Conservation (phyloP, 2,329 filamentous ascomycete species). For the Colletotrichum lini region DNA sequence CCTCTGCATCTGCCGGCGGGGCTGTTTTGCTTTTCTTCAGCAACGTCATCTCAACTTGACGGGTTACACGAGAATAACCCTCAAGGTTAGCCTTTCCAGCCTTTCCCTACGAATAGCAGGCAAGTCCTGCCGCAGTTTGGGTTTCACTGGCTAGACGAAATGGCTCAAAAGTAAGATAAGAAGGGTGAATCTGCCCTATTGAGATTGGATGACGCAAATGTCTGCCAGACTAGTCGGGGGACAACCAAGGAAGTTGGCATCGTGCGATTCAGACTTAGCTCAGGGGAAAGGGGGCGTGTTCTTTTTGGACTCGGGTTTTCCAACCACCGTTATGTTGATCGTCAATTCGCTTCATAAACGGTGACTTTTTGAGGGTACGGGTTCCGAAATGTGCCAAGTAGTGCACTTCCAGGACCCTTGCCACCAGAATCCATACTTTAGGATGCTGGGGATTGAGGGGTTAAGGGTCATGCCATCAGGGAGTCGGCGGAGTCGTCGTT, state of each 20-base stretch:
- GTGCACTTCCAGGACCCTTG: slow-evolving; percentile 3
- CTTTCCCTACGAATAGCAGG: slow-evolving; percentile 3
- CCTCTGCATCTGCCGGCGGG: slow-evolving; percentile 1
- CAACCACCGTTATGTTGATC: slow-evolving; percentile 3
- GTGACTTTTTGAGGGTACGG: slow-evolving; percentile 22
- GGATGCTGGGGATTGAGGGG: not conserved
- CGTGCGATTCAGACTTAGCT: slow-evolving; percentile 4
- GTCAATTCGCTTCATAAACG: slow-evolving; percentile 16
- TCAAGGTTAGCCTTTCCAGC: not conserved
- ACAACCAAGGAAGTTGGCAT: slow-evolving; percentile 2
- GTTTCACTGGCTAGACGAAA: not conserved
- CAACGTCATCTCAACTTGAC: slow-evolving; percentile 10
- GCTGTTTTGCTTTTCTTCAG: not conserved
- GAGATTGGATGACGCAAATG: slow-evolving; percentile 8
- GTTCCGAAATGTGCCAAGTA: slow-evolving; percentile 5
- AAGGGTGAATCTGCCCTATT: slow-evolving; percentile 1
- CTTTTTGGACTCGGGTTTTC: not conserved
- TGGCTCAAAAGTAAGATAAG: slow-evolving; percentile 3
- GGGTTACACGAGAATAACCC: slow-evolving; percentile 4
- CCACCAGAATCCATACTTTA: not conserved
- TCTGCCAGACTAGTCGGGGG: not conserved
- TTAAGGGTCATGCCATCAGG: not conserved
- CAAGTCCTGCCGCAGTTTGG: slow-evolving; percentile 1
- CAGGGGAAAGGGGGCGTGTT: not conserved
- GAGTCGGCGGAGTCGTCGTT: not conserved